Evolutionary conservation across 2,329 filamentous ascomycete genomes (phyloP), one percentile per base, ranked within the genome.

Genomic region (Colletotrichum truncatum): DNA sequence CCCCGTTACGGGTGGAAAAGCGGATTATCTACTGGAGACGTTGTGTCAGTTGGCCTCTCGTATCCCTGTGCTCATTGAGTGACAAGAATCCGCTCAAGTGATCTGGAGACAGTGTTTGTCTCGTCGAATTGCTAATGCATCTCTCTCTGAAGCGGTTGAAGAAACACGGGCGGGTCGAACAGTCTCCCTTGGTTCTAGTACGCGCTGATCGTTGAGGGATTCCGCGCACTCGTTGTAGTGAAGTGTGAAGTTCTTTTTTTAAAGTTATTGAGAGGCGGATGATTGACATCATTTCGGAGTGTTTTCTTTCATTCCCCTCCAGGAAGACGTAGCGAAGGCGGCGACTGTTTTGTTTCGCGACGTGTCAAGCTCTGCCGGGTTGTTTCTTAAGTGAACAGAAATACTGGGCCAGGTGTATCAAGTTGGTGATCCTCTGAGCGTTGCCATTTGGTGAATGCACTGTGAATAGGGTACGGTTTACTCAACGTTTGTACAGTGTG

Each of bases 331-430:
- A 30, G 46, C 21, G 38, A 61, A 16, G 32, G 26, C 18, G 48
- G 36, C 25, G 14, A 16, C 32, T 51, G 16, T 51, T 45, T 55
- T 23, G 62, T 55, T 65, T 65, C 57, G 62, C 54, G 23, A 55
- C 41, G 49, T 43, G 41, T 48, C 57, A 54, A 61, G 48, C 32
- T 41, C 11, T 62, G 48, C 41, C 49, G 43, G 41, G 26, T 48
- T 53, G 56, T 43, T 62, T 55, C 49, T 41, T 55, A 25, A n/a
- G 58, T 9, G 38, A 38, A 30, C 30, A 30, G 26, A 45, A 26
- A 23, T 30, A 25, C 26, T 26, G 46, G 10, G 11, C 34, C 52
- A 38, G 39, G 34, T 52, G 45, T 28, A 23, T 48, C 39, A 25
- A 25, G 46, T 11, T 12, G 38, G 23, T 30, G 56, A 64, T 61